Percentiles rank a stretch among this genome's conserved stretches.
phyloP scores from a whole-genome alignment of 139 green algal genomes.

The Nannochloris sp. region DNA sequence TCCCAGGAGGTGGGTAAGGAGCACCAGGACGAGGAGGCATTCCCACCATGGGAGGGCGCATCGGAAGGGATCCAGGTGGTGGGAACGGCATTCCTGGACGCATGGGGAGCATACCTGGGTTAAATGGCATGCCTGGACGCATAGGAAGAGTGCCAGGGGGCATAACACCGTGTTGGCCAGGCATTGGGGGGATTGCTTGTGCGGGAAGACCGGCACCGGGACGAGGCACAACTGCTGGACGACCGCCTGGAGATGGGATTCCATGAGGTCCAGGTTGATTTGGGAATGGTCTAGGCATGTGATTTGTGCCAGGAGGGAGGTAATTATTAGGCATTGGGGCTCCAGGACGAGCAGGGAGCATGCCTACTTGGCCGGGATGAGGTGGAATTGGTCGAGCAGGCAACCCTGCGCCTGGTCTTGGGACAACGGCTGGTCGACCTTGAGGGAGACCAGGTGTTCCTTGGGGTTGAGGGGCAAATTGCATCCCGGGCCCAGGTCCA shows the following conservation, averaged over 20 bases:
- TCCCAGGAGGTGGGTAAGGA: neutral
- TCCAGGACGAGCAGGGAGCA: neutral
- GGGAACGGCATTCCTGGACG: constrained; percentile 1
- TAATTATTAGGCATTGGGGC: neutral
- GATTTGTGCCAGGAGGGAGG: neutral
- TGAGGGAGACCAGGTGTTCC: neutral
- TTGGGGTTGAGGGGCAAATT: neutral
- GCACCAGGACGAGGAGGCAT: neutral
- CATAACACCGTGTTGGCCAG: neutral
- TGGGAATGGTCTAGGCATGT: neutral
- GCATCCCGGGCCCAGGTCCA: too few species aligned
- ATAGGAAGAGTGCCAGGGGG: neutral
- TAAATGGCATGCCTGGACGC: neutral
- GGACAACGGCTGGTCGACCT: neutral
- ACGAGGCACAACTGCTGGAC: neutral
- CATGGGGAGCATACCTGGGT: neutral
- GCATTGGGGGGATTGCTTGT: neutral
- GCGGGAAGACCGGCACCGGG: neutral
- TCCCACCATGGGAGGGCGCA: neutral
- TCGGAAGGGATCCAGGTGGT: neutral
- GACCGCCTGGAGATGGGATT: neutral
- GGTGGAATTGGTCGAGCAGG: constrained; percentile 1
- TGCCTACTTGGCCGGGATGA: neutral
- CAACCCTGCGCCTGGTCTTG: constrained; percentile 6
- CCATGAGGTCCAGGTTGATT: neutral